Conservation (phyloP, 1,284 basidiomycete species). For the Trichosporon coremiiforme region DNA sequence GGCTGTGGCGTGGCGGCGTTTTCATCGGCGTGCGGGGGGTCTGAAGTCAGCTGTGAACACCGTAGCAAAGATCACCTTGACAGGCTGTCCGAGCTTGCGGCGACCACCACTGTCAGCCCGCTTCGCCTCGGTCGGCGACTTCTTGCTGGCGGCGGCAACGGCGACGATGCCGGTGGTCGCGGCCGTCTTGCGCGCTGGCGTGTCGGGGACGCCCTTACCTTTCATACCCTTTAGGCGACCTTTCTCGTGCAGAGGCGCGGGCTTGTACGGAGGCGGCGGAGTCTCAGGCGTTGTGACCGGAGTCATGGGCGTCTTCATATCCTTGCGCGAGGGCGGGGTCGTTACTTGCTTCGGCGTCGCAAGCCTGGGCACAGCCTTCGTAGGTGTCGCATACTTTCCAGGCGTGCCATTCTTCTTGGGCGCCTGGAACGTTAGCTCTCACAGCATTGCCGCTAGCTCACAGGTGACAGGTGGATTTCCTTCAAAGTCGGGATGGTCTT, state of each 20-base stretch:
- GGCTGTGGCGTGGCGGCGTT: background rate
- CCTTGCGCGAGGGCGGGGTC: background rate
- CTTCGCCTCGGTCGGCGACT: background rate
- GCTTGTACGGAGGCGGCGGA: background rate
- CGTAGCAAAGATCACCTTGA: background rate
- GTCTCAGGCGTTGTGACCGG: constrained; percentile 4
- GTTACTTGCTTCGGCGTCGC: background rate
- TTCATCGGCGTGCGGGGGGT: background rate
- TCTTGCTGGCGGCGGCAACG: background rate
- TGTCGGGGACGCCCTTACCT: background rate
- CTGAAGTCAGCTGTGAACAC: background rate
- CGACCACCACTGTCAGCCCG: background rate
- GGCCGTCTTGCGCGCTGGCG: background rate
- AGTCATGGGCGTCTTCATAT: background rate
- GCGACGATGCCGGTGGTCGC: background rate
- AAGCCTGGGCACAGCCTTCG: background rate
- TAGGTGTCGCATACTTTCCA: background rate
- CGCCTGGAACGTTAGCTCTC: background rate
- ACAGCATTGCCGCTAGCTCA: background rate
- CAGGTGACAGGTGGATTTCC: constrained; percentile 22
- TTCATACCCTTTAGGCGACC: constrained; percentile 4
- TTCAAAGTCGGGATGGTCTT: background rate
- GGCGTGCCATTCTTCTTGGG: background rate
- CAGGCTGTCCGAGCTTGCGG: constrained; percentile 11
- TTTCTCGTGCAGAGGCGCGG: background rate